A percentile compares a stretch with the other conserved stretches of the same genome.
These are phyloP conservation scores for Acanthamoeba triangularis DNA, from an alignment of 208 protist species.

Conservation along the genomic window DNA sequence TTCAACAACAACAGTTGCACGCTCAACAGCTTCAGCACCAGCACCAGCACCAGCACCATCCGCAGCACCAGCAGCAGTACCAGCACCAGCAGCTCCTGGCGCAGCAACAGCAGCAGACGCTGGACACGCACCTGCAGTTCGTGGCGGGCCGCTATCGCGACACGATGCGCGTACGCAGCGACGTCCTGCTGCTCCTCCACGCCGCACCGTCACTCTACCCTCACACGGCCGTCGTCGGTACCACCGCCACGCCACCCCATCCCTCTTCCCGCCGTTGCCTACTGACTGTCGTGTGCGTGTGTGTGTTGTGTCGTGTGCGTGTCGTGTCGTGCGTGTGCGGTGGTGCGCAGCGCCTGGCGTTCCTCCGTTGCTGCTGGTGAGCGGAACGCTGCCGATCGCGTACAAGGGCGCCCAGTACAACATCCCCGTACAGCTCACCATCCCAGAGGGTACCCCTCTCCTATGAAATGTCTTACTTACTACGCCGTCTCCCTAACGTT, in stretches of 20 bases:
- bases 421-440: slow-evolving; percentile 24
- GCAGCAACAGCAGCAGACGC: neutral
- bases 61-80: neutral
- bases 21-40: neutral
- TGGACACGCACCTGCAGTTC: slow-evolving; percentile 19
- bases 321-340: neutral
- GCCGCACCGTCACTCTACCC: neutral
- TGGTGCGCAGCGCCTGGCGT: neutral
- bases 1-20: neutral
- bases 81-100: neutral
- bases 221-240: neutral
- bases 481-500: neutral
- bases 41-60: neutral
- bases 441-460: neutral
- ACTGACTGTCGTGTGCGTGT: too few relatives aligned
- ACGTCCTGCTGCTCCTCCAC: neutral
- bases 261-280: neutral
- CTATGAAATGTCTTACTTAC: neutral
- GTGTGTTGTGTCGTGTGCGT: neutral
- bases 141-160: slow-evolving; percentile 13
- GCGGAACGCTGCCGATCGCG: slow-evolving; percentile 15
- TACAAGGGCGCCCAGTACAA: slow-evolving; percentile 42
- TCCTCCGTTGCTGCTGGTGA: neutral
- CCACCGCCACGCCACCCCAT: neutral
- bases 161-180: neutral